Base-by-base conservation (phyloP, 768 basidiomycete genomes). In the Mrakia blollopis region DNA sequence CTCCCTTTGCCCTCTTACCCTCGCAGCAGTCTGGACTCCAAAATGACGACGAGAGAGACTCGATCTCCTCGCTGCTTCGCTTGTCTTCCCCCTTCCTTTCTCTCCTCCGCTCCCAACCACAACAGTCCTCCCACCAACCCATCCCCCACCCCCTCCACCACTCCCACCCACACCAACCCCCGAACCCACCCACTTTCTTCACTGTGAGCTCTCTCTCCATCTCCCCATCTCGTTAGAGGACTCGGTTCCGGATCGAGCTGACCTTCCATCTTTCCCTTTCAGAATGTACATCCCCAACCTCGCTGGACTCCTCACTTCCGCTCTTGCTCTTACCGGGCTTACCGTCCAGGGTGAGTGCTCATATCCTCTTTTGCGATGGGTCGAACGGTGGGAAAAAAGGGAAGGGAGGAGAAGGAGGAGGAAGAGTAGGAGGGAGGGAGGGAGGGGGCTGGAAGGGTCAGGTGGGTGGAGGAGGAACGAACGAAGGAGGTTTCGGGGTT, bases 201-300 rank as follows among this genome's bases (percentile, higher is more conserved):
- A 72, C 21, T 37, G 50, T 72, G 52, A 72, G n/a, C 52, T 23
- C 25, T 14, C 21, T 32, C 14, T 7, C 50, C 52, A 0, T 14
- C 47, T 9, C 14, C 47, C 47, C 47, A 50, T 50, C 47, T 50
- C 47, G n/a, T 50, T 18, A 7, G n/a, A n/a, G n/a, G n/a, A n/a
- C n/a, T 50, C 47, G 47, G 47, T 35, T 37, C 52, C 71, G 50
- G 71, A 35, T 60, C 32, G 71, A 28, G 47, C 50, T 72, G 28
- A 54, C 3, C 50, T 28, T n/a, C 50, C n/a, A n/a, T 44, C n/a
- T 6, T 6, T 35, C n/a, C 11, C 30, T 10, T n/a, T 23, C 6
- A n/a, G 54, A 28, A 83, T 81, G 82, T 81, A 81, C 78, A 81
- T 83, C 74, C 81, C 81, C 61, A 81, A 80, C 79, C 69, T 82